A percentile compares a stretch with the other conserved stretches of the same genome.
Evolutionary conservation across 2,329 filamentous ascomycete genomes (phyloP).

Genomic region (Fusarium equiseti): DNA sequence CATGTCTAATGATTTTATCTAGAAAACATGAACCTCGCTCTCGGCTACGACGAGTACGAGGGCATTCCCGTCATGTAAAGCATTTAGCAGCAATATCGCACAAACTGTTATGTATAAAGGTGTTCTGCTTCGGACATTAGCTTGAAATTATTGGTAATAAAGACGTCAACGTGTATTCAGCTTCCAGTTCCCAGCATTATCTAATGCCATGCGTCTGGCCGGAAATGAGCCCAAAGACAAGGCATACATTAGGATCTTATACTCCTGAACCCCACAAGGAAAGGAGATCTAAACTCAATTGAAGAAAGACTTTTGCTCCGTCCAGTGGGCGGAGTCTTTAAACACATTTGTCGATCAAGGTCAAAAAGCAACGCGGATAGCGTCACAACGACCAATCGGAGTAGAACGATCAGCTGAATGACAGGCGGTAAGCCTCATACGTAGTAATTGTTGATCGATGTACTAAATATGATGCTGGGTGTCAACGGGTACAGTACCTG

Average conservation of each 20-base stretch:
- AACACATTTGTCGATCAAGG: background rate
- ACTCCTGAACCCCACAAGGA: background rate
- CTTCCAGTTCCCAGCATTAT: background rate
- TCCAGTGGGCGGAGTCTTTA: background rate
- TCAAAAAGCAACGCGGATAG: background rate
- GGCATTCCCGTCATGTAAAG: constrained; percentile 71
- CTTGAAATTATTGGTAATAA: background rate
- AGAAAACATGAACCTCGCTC: constrained; percentile 95
- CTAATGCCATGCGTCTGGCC: background rate
- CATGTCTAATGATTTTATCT: constrained; percentile 10
- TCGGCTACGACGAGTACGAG: constrained; percentile 89
- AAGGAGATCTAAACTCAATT: background rate
- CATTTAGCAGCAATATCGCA: background rate
- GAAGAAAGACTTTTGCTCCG: background rate
- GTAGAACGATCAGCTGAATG: background rate
- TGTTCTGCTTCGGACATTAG: background rate
- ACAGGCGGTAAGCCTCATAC: background rate
- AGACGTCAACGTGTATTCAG: background rate
- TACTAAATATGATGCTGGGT: background rate
- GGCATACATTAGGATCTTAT: background rate
- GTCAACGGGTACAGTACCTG: background rate
- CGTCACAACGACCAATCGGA: background rate
- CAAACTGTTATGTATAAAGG: background rate
- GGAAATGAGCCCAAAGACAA: background rate
- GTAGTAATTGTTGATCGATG: background rate